phyloP scores from a whole-genome alignment of 768 basidiomycete genomes.

The Serendipita sp. region DNA sequence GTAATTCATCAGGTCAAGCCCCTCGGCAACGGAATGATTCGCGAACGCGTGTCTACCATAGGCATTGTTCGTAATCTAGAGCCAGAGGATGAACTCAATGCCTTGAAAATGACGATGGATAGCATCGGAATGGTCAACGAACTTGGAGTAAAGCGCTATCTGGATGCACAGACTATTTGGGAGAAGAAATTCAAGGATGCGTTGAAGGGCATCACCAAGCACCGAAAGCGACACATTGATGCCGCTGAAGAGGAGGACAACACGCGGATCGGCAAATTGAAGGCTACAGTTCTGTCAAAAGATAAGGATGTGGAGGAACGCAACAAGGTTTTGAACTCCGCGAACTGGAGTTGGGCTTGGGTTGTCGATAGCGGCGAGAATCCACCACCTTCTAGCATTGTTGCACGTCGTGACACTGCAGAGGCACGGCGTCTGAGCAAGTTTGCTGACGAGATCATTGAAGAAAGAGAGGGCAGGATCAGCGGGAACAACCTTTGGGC shows the following conservation, averaged over 20 bases:
- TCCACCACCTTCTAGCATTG: slow-evolving; percentile 86
- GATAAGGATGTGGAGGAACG: slow-evolving; percentile 14
- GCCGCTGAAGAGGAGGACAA: slow-evolving; percentile 15
- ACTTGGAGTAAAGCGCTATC: slow-evolving; percentile 56
- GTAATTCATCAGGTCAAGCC: slow-evolving; percentile 10
- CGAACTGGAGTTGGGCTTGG: slow-evolving; percentile 72
- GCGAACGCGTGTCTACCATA: slow-evolving; percentile 71
- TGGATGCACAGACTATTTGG: slow-evolving; percentile 41
- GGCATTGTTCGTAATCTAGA: slow-evolving; percentile 79
- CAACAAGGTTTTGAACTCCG: slow-evolving; percentile 25
- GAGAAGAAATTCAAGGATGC: slow-evolving; percentile 51
- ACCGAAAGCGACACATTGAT: slow-evolving; percentile 47
- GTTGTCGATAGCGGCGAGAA: slow-evolving; percentile 60
- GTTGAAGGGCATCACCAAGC: slow-evolving; percentile 42
- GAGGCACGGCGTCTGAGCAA: slow-evolving; percentile 60
- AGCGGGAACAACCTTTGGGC: slow-evolving; percentile 63
- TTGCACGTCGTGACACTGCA: slow-evolving; percentile 70
- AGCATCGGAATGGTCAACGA: slow-evolving; percentile 65
- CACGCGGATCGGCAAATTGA: slow-evolving; percentile 10
- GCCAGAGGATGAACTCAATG: slow-evolving; percentile 44
- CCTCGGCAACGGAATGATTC: slow-evolving; percentile 52
- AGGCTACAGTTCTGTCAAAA: slow-evolving; percentile 15
- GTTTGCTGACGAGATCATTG: slow-evolving; percentile 50
- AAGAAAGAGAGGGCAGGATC: slow-evolving; percentile 39
- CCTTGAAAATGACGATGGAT: slow-evolving; percentile 45